Evolutionary conservation across 2,329 filamentous ascomycete species (phyloP), one percentile per base, ranked within the genome.

Genomic region (Hirsutella rhossiliensis): DNA sequence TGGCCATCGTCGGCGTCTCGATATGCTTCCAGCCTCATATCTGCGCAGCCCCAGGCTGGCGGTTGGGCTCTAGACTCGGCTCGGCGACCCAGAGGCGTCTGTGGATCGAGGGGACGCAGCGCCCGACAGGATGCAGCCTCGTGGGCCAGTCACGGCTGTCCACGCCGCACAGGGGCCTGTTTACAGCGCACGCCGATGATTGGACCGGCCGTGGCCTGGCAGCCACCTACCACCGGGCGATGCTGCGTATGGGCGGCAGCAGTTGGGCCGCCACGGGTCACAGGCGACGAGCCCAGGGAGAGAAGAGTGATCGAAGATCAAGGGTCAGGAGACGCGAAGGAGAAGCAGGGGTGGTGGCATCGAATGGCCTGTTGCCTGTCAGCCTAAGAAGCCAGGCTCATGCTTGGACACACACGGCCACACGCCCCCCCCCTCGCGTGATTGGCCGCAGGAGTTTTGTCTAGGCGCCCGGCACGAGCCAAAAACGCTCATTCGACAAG

Each of bases 11-110:
- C 56, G 44, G 50, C 51, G 52, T 57, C 58, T 58, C 52, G 56
- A 48, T 53, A 50, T 31, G 55, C 56, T 49, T 54, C 53, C 48
- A 57, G 56, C 56, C 57, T 56, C 57, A 62, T 59, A 52, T 54
- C 56, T 44, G 43, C 48, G 41, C 47, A 50, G 49, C 47, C 54
- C 46, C 50, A 46, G 44, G 43, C 43, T 45, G 45, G 45, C 42
- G 49, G 40, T 58, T 55, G 55, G 56, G 50, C 50, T 48, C 46
- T 48, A 44, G 48, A 48, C 44, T 54, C 41, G 44, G 36, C 38
- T 43, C 44, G 38, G 41, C 44, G 42, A 34, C 29, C 15, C 20
- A 40, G 29, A 9, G 30, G 30, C 17, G 15, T 30, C 9, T 5
- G 9, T n/a, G 20, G 7, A 32, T 8, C 12, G 19, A 15, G 15